Base-by-base conservation (phyloP, 441 rosid genomes). In the Gossypium lobatum region DNA sequence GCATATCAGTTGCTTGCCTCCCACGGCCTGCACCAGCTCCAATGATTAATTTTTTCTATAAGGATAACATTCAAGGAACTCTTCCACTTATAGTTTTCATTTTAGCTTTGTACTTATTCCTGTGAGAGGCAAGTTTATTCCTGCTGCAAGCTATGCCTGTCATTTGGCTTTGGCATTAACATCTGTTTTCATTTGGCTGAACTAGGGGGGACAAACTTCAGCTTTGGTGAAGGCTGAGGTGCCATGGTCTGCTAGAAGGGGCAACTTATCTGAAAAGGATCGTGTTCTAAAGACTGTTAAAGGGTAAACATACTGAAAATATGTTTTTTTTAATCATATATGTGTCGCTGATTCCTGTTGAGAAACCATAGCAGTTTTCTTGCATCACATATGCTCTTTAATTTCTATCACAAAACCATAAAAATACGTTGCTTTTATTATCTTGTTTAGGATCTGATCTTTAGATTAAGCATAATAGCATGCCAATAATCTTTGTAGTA, bases 161-260 rank as follows among this genome's bases (percentile, higher is more conserved):
- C n/a, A 58, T 23, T 50, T 71, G 13, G 50, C 6, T 69, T 78
- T 70, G 54, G 69, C 77, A 42, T 71, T 57, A 42, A 46, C 23
- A 70, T 72, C 73, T 18, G 8, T 65, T 65, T 67, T 55, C 23
- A 37, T 37, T 75, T 63, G 71, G 60, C 45, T 72, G 75, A 72
- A 72, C 72, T 83, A 95, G 96, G 95, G 85, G 23, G 96, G 90
- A 16, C 88, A 92, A 61, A 68, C 89, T 73, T 86, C 89, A 69
- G 78, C 83, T 21, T 76, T 93, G 71, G 81, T 86, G 64, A 95
- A 93, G 80, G 97, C 99, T 74, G 97, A 95, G 75, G 87, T 87
- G 55, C 99, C 99, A 69, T 95, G 99, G 99, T 93, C 98, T 14
- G 89, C 84, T 74, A 86, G 83, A 74, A 89, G 87, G 78, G 97